Base-by-base conservation (phyloP, 2,329 filamentous ascomycete genomes). In the Pseudocercospora crystallina region DNA sequence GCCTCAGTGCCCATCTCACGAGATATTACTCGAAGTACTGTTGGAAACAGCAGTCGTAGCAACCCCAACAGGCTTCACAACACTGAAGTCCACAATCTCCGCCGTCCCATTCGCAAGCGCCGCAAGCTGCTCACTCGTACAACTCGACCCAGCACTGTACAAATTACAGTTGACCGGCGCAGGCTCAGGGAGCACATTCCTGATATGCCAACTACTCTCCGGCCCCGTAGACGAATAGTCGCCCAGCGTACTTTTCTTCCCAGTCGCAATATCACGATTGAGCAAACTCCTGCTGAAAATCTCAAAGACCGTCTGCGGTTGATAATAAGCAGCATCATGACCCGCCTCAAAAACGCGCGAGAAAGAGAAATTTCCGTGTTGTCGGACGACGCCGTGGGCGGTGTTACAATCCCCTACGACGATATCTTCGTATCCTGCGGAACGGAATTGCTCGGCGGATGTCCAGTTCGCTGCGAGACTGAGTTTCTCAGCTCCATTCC, bases 231-330 rank as follows among this genome's bases (percentile, higher is more conserved):
- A 75, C 4, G 67, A 64, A 49, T 78, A 77, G 5, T 32, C 29
- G 69, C 74, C 50, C 51, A 65, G 36, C 2, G 70, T 74, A 3
- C 67, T 61, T 47, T 76, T 75, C 32, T 46, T 54, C 0, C 82
- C 81, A 2, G 80, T 83, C 1, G 79, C 76, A 41, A 85, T 71
- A 51, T 82, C 80, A 9, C 67, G 70, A 41, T 76, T 74, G 43
- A 75, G 69, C 42, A 80, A 71, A 1, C 74, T 73, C 5, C 80
- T 77, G 14, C 73, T 69, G 64, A 83, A 82, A 40, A 83, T 76
- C 52, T 77, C 68, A 43, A 76, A 80, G 2, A 76, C 72, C 0
- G 78, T 78, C 57, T 81, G 71, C 0, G 80, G 80, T 58, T 82
- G 78, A 58, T 81, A 82, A 17, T 40, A 56, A 1, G 52, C 53